These are phyloP conservation scores for Iodosphaeria phyllophila DNA, from an alignment of 2,329 filamentous ascomycete species.

Conservation along the genomic window DNA sequence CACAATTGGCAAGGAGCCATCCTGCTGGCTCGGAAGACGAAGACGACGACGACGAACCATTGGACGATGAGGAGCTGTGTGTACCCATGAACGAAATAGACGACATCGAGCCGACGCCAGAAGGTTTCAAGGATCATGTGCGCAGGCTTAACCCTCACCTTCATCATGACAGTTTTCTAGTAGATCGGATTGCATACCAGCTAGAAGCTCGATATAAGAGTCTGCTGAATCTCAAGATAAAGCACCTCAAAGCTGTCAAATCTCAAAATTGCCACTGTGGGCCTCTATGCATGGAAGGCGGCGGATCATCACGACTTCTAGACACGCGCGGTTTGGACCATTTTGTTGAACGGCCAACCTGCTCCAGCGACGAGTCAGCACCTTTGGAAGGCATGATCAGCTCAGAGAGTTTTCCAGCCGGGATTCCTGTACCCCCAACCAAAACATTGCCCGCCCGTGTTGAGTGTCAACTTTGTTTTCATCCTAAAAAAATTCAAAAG, in stretches of 20 bases:
- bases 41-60: conserved; percentile 36
- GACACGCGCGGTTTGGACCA: conserved; percentile 35
- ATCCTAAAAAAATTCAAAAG: conserved; percentile 69
- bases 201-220: conserved; percentile 65
- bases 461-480: conserved; percentile 77
- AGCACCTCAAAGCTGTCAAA: conserved; percentile 44
- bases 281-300: conserved; percentile 43
- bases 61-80: conserved; percentile 40
- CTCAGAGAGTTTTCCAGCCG: conserved; percentile 56
- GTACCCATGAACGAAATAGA: conserved; percentile 44
- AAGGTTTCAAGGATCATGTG: conserved; percentile 63
- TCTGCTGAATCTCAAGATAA: conserved; percentile 49
- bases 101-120: conserved; percentile 50
- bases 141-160: conserved; percentile 57
- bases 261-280: conserved; percentile 37
- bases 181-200: conserved; percentile 68
- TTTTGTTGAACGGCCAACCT: conserved; percentile 30
- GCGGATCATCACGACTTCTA: conserved; percentile 44
- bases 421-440: conserved; percentile 69
- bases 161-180: conserved; percentile 37
- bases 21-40: conserved; percentile 33
- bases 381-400: conserved; percentile 49
- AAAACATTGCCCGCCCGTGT: conserved; percentile 65
- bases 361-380: conserved; percentile 48
- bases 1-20: conserved; percentile 22